Evolutionary conservation across 768 basidiomycete species (phyloP).

Genomic region (Thelephora aurantiotincta): DNA sequence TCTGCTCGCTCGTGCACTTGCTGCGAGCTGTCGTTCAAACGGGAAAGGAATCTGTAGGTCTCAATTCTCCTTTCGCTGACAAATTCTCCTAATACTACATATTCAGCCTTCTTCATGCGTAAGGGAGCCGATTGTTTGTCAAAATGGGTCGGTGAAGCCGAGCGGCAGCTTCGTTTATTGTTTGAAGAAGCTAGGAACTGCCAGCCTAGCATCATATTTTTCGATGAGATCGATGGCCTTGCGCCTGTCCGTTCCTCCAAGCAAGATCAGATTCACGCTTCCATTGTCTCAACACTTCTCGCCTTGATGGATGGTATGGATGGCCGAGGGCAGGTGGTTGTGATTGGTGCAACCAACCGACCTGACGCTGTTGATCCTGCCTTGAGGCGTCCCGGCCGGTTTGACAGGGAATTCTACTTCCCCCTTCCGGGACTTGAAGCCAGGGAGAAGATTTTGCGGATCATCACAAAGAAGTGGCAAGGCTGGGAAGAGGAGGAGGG

Average conservation of each 20-base stretch:
- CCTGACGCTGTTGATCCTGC: conserved; percentile 98
- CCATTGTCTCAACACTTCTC: conserved; percentile 88
- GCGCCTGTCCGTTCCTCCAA: conserved; percentile 97
- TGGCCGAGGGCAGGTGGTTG: conserved; percentile 90
- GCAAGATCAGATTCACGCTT: conserved; percentile 97
- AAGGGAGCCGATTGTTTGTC: conserved; percentile 97
- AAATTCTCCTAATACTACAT: neutral
- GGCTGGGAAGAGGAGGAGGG: conserved; percentile 54
- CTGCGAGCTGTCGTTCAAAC: conserved; percentile 78
- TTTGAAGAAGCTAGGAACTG: conserved; percentile 91
- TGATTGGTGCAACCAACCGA: conserved; percentile 95
- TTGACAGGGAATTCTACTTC: conserved; percentile 98
- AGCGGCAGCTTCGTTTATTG: conserved; percentile 83
- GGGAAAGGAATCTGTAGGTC: conserved; percentile 78
- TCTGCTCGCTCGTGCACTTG: conserved; percentile 82
- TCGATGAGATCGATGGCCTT: conserved; percentile 98
- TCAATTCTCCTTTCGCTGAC: neutral
- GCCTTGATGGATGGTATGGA: conserved; percentile 99
- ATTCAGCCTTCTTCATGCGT: conserved; percentile 94
- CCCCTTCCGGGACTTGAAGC: conserved; percentile 77
- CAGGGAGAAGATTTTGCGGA: conserved; percentile 74
- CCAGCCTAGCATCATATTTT: conserved; percentile 97
- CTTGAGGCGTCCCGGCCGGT: conserved; percentile 82
- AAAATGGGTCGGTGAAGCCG: conserved; percentile 99
- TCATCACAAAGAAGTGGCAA: conserved; percentile 85